phyloP scores from a whole-genome alignment of 441 rosid genomes.

The Theobroma grandiflorum region DNA sequence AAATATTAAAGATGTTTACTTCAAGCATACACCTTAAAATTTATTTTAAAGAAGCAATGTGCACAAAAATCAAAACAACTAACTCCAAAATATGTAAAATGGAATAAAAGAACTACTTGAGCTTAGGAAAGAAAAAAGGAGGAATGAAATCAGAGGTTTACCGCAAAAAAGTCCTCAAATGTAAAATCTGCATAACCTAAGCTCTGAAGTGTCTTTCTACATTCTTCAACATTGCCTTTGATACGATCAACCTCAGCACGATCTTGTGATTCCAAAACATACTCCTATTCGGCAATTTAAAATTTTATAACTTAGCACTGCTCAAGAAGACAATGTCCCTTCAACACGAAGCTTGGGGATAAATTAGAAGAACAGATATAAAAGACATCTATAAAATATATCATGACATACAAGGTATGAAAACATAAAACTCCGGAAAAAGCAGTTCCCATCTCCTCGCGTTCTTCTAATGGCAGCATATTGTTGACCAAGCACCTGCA shows the following conservation, averaged over 20 bases:
- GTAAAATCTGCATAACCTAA: constrained; percentile 93
- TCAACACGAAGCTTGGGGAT: constrained; percentile 26
- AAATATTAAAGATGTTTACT: neutral
- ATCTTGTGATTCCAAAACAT: constrained; percentile 79
- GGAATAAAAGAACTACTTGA: neutral
- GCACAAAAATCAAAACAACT: neutral
- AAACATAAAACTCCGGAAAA: constrained; percentile 91
- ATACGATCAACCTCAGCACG: constrained; percentile 76
- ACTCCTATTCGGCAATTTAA: constrained; percentile 55
- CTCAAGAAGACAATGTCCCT: constrained; percentile 13
- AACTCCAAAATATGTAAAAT: neutral
- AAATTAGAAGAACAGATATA: constrained; percentile 6
- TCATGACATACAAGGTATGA: constrained; percentile 74
- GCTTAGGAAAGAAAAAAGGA: neutral
- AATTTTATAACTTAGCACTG: constrained; percentile 23
- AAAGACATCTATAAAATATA: constrained; percentile 12
- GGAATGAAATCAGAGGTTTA: constrained; percentile 34
- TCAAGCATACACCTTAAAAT: neutral
- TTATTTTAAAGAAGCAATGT: neutral
- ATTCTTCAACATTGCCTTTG: constrained; percentile 78
- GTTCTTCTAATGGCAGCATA: constrained; percentile 82
- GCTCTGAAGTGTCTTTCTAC: constrained; percentile 79
- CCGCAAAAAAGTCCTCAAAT: constrained; percentile 96
- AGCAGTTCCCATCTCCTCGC: constrained; percentile 96
- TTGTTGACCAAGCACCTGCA: constrained; percentile 63